Conservation (phyloP, 1,284 basidiomycete species). For the Fistulinella staudtii region DNA sequence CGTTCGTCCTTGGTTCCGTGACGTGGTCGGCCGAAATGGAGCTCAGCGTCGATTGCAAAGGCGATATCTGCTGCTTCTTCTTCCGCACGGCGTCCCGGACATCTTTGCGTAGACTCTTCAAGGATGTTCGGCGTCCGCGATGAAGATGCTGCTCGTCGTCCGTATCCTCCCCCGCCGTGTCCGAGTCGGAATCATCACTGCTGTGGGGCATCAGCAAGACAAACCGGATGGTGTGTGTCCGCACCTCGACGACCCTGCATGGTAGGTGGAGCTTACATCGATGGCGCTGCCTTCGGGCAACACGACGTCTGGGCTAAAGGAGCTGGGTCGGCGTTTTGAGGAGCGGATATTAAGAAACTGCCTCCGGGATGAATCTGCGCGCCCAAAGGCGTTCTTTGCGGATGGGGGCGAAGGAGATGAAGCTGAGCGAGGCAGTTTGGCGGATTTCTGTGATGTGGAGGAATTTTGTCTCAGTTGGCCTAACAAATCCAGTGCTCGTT, state of each 20-base stretch:
- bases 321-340: slow-evolving; percentile 35
- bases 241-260: slow-evolving; percentile 73
- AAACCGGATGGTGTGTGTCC: slow-evolving; percentile 10
- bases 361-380: slow-evolving; percentile 40
- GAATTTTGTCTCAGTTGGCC: background rate
- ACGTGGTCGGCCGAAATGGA: slow-evolving; percentile 17
- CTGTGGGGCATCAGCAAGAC: slow-evolving; percentile 7
- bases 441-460: slow-evolving; percentile 10
- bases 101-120: slow-evolving; percentile 25
- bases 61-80: slow-evolving; percentile 28
- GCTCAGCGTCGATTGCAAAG: slow-evolving; percentile 16
- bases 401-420: slow-evolving; percentile 72
- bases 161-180: slow-evolving; percentile 32
- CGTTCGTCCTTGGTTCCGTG: slow-evolving; percentile 20
- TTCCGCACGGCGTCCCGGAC: slow-evolving; percentile 24
- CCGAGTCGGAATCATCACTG: slow-evolving; percentile 31
- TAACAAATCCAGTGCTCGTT: background rate
- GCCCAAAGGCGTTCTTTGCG: slow-evolving; percentile 40
- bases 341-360: slow-evolving; percentile 37
- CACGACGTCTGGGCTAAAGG: slow-evolving; percentile 21
- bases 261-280: slow-evolving; percentile 83
- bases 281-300: slow-evolving; percentile 32
- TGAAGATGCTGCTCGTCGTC: slow-evolving; percentile 24
- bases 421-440: slow-evolving; percentile 71
- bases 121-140: slow-evolving; percentile 29